Percentiles rank a stretch among this genome's conserved stretches.
These are phyloP conservation scores for Microstegium vimineum DNA, from an alignment of 176 grass and related monocot genomes.

Conservation along the genomic window DNA sequence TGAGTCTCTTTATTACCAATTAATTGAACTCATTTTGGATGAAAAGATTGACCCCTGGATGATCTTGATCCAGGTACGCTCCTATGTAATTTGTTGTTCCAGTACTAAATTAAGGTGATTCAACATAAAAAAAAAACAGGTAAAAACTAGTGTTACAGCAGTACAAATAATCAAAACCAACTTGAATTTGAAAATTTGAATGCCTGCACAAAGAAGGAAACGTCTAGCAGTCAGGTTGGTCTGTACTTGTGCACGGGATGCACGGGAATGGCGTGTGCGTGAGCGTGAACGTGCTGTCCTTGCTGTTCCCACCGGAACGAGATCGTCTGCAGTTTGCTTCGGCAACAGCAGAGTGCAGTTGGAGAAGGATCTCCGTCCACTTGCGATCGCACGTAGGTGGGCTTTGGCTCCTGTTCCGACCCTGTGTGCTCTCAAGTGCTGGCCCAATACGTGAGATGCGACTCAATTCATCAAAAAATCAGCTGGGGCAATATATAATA, in stretches of 20 bases:
- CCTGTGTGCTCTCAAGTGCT: too few relatives aligned
- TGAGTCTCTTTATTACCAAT: not conserved
- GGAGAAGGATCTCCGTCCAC: too few relatives aligned
- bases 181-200: not conserved
- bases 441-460: too few relatives aligned
- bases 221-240: not conserved
- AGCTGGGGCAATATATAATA: too few relatives aligned
- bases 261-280: not conserved
- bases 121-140: not conserved
- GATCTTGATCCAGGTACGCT: not conserved
- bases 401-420: too few relatives aligned
- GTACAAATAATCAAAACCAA: too few relatives aligned
- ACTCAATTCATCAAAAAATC: too few relatives aligned
- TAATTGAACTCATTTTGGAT: not conserved
- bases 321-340: too few relatives aligned
- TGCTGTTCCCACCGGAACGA: conserved; percentile 6
- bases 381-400: too few relatives aligned
- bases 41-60: not conserved
- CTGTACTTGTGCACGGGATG: conserved; percentile 5
- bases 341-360: too few relatives aligned
- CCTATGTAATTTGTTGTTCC: not conserved
- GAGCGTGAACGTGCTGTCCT: not conserved
- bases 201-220: not conserved
- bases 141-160: too few relatives aligned
- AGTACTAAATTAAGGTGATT: not conserved